Conservation (phyloP, 2,329 filamentous ascomycete genomes). For the Aureobasidium namibiae region DNA sequence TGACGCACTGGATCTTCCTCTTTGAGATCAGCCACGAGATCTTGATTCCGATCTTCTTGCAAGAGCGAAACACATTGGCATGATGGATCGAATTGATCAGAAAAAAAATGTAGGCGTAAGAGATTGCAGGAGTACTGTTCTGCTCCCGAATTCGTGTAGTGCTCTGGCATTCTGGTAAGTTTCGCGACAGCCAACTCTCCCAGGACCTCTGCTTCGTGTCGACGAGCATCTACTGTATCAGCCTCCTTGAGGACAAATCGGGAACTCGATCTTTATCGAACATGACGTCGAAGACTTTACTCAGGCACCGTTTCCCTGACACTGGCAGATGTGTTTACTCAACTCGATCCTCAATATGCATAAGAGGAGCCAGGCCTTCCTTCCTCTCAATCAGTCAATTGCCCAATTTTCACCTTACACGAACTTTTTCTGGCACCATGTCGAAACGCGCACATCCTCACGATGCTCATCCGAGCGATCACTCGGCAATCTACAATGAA, state of each 20-base stretch:
- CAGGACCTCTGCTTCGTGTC: not conserved
- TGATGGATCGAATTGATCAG: not conserved
- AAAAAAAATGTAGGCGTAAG: not conserved
- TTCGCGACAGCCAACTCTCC: not conserved
- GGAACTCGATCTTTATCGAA: not conserved
- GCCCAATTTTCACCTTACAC: not conserved
- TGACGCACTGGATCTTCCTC: not conserved
- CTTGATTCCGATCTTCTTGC: not conserved
- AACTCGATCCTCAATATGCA: not conserved
- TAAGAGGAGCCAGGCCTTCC: not conserved
- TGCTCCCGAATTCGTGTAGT: not conserved
- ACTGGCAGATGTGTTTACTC: not conserved
- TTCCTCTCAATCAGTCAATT: not conserved
- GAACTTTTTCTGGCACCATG: not conserved
- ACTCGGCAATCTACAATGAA: slow-evolving; percentile 3
- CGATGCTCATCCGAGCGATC: slow-evolving; percentile 6
- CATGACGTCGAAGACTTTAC: slow-evolving; percentile 8
- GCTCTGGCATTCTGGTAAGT: not conserved
- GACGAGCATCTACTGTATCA: not conserved
- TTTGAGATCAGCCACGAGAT: not conserved
- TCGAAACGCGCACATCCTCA: slow-evolving; percentile 10
- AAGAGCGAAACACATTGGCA: not conserved
- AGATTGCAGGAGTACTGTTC: not conserved
- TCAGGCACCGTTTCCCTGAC: not conserved
- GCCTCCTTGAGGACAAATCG: not conserved